Evolutionary conservation across 2,329 filamentous ascomycete genomes (phyloP).

Genomic region (Penicillium fuscoglaucum): DNA sequence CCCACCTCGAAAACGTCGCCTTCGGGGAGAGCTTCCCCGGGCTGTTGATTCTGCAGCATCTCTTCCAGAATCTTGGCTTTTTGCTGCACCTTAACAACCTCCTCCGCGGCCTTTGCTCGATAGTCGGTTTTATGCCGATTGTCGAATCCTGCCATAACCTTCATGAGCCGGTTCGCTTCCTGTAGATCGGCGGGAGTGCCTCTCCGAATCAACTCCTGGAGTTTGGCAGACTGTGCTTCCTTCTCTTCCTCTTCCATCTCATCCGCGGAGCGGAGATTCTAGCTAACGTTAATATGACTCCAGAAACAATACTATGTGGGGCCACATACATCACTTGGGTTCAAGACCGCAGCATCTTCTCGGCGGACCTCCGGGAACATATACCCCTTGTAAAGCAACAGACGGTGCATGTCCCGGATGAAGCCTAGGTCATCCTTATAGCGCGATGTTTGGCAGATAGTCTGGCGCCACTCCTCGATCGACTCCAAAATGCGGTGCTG

Average conservation of each 20-base stretch:
- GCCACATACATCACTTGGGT: conserved; percentile 84
- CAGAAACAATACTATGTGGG: conserved; percentile 1
- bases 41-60: conserved; percentile 79
- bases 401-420: conserved; percentile 94
- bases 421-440: conserved; percentile 98
- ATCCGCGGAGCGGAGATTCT: conserved; percentile 94
- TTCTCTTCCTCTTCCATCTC: conserved; percentile 98
- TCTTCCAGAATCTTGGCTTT: conserved; percentile 92
- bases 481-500: conserved; percentile 91
- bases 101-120: conserved; percentile 93
- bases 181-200: conserved; percentile 91
- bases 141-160: conserved; percentile 97
- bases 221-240: conserved; percentile 93
- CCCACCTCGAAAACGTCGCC: conserved; percentile 67
- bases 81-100: conserved; percentile 91
- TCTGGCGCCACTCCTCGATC: conserved; percentile 97
- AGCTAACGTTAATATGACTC: conserved; percentile 32
- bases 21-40: conserved; percentile 74
- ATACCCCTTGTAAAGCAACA: conserved; percentile 96
- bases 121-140: conserved; percentile 96
- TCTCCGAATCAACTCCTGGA: conserved; percentile 92
- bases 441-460: conserved; percentile 95
- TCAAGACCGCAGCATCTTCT: conserved; percentile 94
- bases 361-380: conserved; percentile 87
- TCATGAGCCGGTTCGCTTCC: conserved; percentile 97